Conservation (phyloP, 2,329 filamentous ascomycete species). For the Orbilia blumenaviensis region DNA sequence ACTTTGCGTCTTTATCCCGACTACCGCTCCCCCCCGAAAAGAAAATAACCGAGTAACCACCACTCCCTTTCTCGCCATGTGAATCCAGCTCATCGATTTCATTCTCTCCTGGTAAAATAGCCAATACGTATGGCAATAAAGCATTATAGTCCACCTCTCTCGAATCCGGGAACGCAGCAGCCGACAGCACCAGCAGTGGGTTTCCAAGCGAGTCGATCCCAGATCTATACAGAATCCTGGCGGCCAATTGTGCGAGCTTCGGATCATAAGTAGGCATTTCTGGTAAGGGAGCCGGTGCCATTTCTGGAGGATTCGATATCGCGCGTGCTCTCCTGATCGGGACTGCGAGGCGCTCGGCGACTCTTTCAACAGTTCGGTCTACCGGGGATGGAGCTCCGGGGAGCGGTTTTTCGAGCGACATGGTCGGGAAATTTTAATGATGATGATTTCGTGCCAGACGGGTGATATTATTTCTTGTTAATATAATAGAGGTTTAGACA, state of each 20-base stretch:
- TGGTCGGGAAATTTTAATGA: constrained; percentile 6
- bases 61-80: constrained; percentile 57
- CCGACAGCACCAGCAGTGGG: constrained; percentile 67
- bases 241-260: constrained; percentile 64
- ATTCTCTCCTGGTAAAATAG: constrained; percentile 67
- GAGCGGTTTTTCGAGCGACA: constrained; percentile 41
- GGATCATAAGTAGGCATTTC: constrained; percentile 63
- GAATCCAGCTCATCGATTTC: constrained; percentile 61
- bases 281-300: constrained; percentile 61
- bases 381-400: constrained; percentile 43
- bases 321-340: constrained; percentile 52
- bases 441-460: constrained; percentile 13
- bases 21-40: constrained; percentile 65
- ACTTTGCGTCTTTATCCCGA: constrained; percentile 59
- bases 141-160: constrained; percentile 67
- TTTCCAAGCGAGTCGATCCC: constrained; percentile 65
- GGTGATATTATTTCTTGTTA: not conserved
- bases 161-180: constrained; percentile 68
- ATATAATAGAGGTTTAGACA: not conserved
- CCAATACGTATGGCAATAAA: constrained; percentile 67
- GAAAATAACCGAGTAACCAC: constrained; percentile 68
- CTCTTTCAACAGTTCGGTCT: constrained; percentile 52
- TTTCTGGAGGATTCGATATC: constrained; percentile 52
- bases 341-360: constrained; percentile 49
- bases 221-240: constrained; percentile 67